Evolutionary conservation across 2,329 filamentous ascomycete genomes (phyloP), one percentile per base, ranked within the genome.

Genomic region (Penicillium sp.): DNA sequence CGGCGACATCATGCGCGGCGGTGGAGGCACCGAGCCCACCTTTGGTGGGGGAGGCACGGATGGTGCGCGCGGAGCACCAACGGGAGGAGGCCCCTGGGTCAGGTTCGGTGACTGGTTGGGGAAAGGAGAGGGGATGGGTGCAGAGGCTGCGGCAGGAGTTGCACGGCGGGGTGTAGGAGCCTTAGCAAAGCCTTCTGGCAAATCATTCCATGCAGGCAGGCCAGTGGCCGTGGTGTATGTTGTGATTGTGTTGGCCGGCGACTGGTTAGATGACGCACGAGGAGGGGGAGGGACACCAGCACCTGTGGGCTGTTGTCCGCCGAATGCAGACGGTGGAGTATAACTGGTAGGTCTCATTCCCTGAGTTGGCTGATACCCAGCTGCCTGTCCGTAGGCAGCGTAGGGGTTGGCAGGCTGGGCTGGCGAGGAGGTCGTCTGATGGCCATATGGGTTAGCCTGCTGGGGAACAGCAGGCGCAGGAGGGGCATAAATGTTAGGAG

Each of bases 151-250:
- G 55, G 82, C 86, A 2, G 93, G 91, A 1, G 93, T 97, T 45
- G 82, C 82, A 70, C 88, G 86, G 64, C 93, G 86, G 23, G 88
- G 83, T 15, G 85, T 83, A n/a, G 89, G 82, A 54, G 83, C 79
- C 78, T 93, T 91, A 45, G 85, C 82, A 45, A 97, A 86, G 55
- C 78, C 89, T 68, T 96, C 84, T 1, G 94, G 94, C 51, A 96
- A 89, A 74, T 99, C 94, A 67, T 99, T 99, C 94, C 94, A 99
- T 66, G 90, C 89, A 29, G 88, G 85, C 62, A 88, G 87, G 62
- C 89, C 88, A 70, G 87, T 88, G 57, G 85, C 80, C 69, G 86
- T 86, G 33, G 75, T 75, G 57, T 77, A 77, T 10, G 90, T 85
- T 19, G 90, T 86, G 23, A 91, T 87, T 41, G 86, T 81, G 57